These are phyloP conservation scores for Sugiyamaella castrensis DNA, from an alignment of 1,139 yeast species.

Conservation along the genomic window DNA sequence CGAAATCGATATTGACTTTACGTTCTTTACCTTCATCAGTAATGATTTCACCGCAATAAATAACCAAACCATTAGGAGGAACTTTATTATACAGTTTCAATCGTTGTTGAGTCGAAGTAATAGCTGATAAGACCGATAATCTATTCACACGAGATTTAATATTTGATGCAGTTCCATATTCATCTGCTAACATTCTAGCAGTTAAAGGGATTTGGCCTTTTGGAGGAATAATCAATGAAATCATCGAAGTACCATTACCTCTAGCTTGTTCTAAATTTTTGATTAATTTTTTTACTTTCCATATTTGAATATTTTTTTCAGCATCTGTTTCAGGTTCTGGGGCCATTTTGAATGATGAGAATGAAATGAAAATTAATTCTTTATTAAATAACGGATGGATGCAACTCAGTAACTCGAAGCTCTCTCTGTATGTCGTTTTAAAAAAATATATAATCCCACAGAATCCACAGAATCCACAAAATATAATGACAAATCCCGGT, in stretches of 20 bases:
- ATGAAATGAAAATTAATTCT: conserved; percentile 1
- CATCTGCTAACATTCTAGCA: conserved; percentile 93
- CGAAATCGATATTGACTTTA: conserved; percentile 91
- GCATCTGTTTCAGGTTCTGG: conserved; percentile 51
- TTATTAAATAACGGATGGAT: no score
- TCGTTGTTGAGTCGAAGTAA: conserved; percentile 96
- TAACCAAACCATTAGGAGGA: conserved; percentile 90
- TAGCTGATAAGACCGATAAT: conserved; percentile 90
- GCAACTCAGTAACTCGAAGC: no score
- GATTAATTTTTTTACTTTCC: conserved; percentile 86
- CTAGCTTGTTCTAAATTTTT: conserved; percentile 84
- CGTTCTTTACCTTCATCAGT: conserved; percentile 97
- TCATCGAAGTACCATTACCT: conserved; percentile 99
- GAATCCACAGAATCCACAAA: no score
- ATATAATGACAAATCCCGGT: no score
- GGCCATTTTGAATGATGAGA: conserved; percentile 25
- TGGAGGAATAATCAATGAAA: conserved; percentile 90
- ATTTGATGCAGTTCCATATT: conserved; percentile 97
- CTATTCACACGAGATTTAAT: conserved; percentile 97
- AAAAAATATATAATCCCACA: no score
- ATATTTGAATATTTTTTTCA: conserved; percentile 94
- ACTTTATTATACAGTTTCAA: conserved; percentile 83
- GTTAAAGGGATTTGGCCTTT: conserved; percentile 85
- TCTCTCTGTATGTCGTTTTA: no score
- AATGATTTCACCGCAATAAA: conserved; percentile 97